Evolutionary conservation across 768 basidiomycete genomes (phyloP), one percentile per base, ranked within the genome.

Genomic region (Tremella fuciformis): DNA sequence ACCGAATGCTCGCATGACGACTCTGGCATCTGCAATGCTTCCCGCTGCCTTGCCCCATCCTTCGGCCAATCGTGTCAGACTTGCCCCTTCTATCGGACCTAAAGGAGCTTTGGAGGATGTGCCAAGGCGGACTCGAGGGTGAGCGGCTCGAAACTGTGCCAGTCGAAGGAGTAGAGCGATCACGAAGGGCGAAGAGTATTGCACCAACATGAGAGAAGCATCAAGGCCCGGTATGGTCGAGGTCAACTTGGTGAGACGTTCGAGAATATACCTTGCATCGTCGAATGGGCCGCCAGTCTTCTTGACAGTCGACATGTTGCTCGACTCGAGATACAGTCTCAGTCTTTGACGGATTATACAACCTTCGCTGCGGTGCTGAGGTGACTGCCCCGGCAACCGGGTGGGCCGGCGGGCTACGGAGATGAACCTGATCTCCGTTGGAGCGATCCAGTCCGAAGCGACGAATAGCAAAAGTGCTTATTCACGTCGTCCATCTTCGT

Each of bases 1-100:
- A 74, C 75, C 75, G 44, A 73, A 70, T 24, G 71, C 59, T 16
- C 75, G 25, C 69, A 76, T 74, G 61, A 75, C 68, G 16, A 72
- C 71, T 53, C 75, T 44, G 0, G 75, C 74, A 57, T 76, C 73
- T 8, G 60, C 63, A 11, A 76, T 62, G 57, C 69, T 62, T n/a
- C 49, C 63, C 18, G 62, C 67, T 9, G 61, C 66, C 42, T 51
- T 63, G 16, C 39, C 66, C 61, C 57, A 65, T 2, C 70, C 72
- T 41, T 58, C 65, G 9, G 67, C 63, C n/a, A 67, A 50, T 29
- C 52, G 24, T 16, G 57, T 41, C 44, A 73, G 48, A 16, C 62
- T 57, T 13, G 54, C 53, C 16, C 62, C 60, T 15, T 61, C 57
- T 24, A 25, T 29, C 22, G 42, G 16, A n/a, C n/a, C 42, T 8